A percentile compares a stretch with the other conserved stretches of the same genome.
Evolutionary conservation across 306 rosid genomes (phyloP).

Genomic region (Quillaja saponaria): DNA sequence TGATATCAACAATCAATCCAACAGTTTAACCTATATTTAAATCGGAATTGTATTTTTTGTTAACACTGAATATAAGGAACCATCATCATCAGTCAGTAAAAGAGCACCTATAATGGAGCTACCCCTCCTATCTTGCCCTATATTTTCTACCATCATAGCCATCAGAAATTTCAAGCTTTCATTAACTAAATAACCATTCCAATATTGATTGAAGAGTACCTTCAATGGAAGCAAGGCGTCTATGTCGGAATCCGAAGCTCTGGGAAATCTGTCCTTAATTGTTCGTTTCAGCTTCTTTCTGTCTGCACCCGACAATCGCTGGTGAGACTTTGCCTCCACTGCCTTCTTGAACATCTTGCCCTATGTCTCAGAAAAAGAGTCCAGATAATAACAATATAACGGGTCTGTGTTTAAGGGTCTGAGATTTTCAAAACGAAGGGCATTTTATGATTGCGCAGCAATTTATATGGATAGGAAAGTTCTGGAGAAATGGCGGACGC

Average conservation of each 20-base stretch:
- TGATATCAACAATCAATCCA: background rate
- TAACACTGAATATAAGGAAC: too few relatives aligned
- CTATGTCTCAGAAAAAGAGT: too few relatives aligned
- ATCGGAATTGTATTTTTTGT: too few relatives aligned
- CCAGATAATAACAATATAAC: too few relatives aligned
- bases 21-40: too few relatives aligned
- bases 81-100: too few relatives aligned
- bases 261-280: conserved; percentile 58
- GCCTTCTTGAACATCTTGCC: conserved; percentile 87
- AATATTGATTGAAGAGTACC: conserved; percentile 30
- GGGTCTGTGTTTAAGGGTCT: too few relatives aligned
- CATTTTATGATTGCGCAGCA: too few relatives aligned
- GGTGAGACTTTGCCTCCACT: conserved; percentile 78
- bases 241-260: conserved; percentile 70
- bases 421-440: too few relatives aligned
- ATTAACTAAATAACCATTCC: background rate
- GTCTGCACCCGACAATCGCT: conserved; percentile 92
- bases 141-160: background rate
- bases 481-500: too few relatives aligned
- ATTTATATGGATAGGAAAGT: too few relatives aligned
- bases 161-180: background rate
- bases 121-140: background rate
- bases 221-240: conserved; percentile 82
- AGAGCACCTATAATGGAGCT: too few relatives aligned
- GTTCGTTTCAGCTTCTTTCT: conserved; percentile 73